Base-by-base conservation (phyloP, 805 yeast species). In the Spathaspora girioi region DNA sequence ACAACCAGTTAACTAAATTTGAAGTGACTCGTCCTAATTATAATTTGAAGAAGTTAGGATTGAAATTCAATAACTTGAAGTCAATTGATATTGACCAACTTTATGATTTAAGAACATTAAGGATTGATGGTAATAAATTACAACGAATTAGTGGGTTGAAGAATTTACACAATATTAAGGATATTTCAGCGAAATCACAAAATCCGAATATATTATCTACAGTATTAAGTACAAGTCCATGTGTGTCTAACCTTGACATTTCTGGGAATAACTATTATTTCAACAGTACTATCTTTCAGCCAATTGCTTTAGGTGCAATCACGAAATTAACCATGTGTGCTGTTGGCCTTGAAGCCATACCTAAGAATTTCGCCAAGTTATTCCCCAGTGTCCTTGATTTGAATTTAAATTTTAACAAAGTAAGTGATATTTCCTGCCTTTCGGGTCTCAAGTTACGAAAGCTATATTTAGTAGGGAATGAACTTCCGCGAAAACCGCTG, bases 341-440 rank as follows among this genome's bases (percentile, higher is more conserved):
- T 0, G 72, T 76, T 69, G 70, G 71, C 42, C 54, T 80, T n/a
- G 61, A 61, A 2, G 38, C 50, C 1, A 57, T 80, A 15, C 82
- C 84, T 0, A 44, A 27, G 0, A 57, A 64, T 9, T 73, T 81
- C 50, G 58, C 67, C 6, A 50, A 58, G 1, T 46, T 67, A 38
- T 80, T 80, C 57, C 83, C 83, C 26, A 69, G 79, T 52, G 65
- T 81, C 42, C 53, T 70, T 18, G 78, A 76, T 46, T 61, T 81
- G 50, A 79, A 80, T 54, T 66, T 81, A 49, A 80, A 78, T 52
- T 81, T 81, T 64, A 81, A 81, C 59, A 67, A 64, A 38, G 54
- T 81, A 26, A 59, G 54, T 11, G 69, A 73, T 26, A 59, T 80
- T 38, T 47, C 54, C 5, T 69, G 64, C 0, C 59, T 81, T 38